Evolutionary conservation across 345 rosid species (phyloP), one percentile per base, ranked within the genome.

Genomic region (Eucalyptus polybractea): DNA sequence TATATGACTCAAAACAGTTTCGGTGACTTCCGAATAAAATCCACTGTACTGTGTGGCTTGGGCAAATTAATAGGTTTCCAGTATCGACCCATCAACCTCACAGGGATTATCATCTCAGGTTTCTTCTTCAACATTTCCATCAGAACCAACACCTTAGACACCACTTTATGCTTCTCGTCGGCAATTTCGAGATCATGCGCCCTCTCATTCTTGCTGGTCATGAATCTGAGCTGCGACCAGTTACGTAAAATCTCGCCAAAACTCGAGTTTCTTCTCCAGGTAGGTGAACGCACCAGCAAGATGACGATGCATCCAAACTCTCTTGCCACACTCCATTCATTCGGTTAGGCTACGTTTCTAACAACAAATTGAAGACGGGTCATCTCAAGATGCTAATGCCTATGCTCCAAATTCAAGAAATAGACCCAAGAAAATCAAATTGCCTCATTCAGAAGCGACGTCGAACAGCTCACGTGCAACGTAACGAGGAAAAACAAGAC

Each of bases 191-290:
- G 97, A 91, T 93, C 94, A 4, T 90, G 94, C 88, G 94, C 92
- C 89, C 98, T 92, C 92, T 95, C 95, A 60, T 88, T 93, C 91
- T 87, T 91, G 91, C 99, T 96, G 3, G 98, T 95, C 99, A 97
- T 96, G 31, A 88, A 89, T 93, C 96, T 94, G 51, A 89, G 88
- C 86, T 58, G n/a, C n/a, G 13, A 58, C 29, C 65, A 58, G n/a
- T 24, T 58, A 24, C 29, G 29, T 58, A 58, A 58, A 58, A 58
- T 5, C n/a, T 58, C 13, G 29, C 65, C 65, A 29, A 58, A 24
- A 58, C 65, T 58, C 65, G 13, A 58, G 65, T 58, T 58, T 58
- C 2, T 58, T 58, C 65, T 58, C n/a, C 27, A 10, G 2, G 29
- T 24, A 56, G 29, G 62, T 1, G 62, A 56, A 24, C 27, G 29